phyloP scores from a whole-genome alignment of 345 rosid genomes.

The Sisymbrium altissimum region DNA sequence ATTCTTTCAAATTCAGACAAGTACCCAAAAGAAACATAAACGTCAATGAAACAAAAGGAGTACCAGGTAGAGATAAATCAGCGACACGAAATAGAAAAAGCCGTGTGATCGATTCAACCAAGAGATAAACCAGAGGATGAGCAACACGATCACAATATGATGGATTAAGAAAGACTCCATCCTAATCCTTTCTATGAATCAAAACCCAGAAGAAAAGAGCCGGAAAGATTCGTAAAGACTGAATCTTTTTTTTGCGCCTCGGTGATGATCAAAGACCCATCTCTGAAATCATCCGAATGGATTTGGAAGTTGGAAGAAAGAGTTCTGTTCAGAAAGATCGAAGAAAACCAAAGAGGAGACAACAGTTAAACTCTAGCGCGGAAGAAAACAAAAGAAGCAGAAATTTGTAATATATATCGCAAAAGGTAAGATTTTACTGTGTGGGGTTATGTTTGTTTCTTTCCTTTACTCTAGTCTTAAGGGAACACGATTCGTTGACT shows the following conservation, averaged over 20 bases:
- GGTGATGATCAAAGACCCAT: constrained; percentile 11
- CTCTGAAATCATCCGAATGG: constrained; percentile 9
- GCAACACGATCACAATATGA: constrained; percentile 68
- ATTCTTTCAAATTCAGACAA: background rate
- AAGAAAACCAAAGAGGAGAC: background rate
- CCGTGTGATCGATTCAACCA: constrained; percentile 49
- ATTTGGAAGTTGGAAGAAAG: background rate
- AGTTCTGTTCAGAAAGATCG: constrained; percentile 3
- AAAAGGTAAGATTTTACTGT: background rate
- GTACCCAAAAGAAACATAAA: background rate
- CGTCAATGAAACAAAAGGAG: background rate
- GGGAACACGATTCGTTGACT: constrained; percentile 6
- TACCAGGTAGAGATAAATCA: constrained; percentile 84
- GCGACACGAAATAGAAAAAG: constrained; percentile 49
- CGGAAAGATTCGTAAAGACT: background rate
- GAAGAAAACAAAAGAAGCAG: constrained; percentile 3
- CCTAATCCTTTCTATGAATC: background rate
- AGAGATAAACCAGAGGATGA: constrained; percentile 67
- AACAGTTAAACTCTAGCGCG: background rate
- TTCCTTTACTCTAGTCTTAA: background rate
- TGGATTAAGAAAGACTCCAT: constrained; percentile 61
- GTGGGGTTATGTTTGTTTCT: constrained; percentile 7
- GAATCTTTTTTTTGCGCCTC: background rate
- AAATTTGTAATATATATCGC: background rate
- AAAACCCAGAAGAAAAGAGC: constrained; percentile 15